Percentiles rank a stretch among this genome's conserved stretches.
Conservation (phyloP, 2,329 filamentous ascomycete species). For the Xylaria sp. region DNA sequence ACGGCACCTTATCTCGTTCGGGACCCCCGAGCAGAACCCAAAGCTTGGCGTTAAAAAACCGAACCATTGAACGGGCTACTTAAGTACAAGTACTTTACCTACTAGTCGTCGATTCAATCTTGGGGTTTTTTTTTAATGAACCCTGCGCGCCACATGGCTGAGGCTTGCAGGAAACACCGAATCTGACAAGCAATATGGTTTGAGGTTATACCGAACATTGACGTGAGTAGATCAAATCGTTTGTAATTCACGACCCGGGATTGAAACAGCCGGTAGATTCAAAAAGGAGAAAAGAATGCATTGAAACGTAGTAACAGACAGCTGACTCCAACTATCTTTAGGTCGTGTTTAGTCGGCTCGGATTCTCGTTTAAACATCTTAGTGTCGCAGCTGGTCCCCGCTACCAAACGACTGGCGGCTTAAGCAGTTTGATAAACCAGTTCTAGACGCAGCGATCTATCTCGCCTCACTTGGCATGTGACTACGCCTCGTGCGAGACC, state of each 20-base stretch:
- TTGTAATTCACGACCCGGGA: background rate
- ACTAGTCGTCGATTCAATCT: background rate
- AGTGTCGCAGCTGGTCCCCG: conserved; percentile 7
- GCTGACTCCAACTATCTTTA: background rate
- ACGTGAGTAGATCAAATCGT: background rate
- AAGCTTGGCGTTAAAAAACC: background rate
- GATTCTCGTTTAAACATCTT: conserved; percentile 10
- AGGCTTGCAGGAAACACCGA: background rate
- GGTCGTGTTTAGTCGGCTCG: conserved; percentile 1
- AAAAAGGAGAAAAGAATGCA: background rate
- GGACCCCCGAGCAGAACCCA: background rate
- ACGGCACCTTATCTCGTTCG: background rate
- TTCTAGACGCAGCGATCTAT: conserved; percentile 6
- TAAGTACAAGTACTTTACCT: background rate
- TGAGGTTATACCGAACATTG: background rate
- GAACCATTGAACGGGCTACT: background rate
- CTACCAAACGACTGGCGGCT: background rate
- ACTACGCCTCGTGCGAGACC: conserved; percentile 4
- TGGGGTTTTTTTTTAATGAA: background rate
- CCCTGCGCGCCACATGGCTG: conserved; percentile 5
- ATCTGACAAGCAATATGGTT: background rate
- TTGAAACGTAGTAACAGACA: background rate
- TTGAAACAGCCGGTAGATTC: background rate
- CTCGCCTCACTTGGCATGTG: conserved; percentile 14
- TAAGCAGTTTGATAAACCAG: conserved; percentile 1